phyloP scores from a whole-genome alignment of 2,329 filamentous ascomycete genomes.

The Blastomyces percursus region DNA sequence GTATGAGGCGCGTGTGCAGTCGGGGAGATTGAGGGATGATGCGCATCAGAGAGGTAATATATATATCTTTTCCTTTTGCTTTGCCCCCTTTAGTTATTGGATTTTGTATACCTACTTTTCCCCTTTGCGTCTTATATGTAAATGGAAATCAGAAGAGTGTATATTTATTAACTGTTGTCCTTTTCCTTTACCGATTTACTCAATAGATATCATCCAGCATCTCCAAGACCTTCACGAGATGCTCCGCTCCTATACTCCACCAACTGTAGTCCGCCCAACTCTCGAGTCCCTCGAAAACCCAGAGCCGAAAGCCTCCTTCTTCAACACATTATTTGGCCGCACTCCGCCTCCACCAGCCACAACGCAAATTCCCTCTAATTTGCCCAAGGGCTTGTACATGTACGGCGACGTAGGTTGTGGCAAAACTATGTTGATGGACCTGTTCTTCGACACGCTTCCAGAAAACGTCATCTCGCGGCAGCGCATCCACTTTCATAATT shows the following conservation, averaged over 20 bases:
- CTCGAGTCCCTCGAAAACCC: constrained; percentile 53
- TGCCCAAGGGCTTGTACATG: constrained; percentile 86
- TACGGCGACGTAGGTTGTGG: constrained; percentile 94
- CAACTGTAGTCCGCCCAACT: constrained; percentile 63
- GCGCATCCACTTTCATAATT: constrained; percentile 96
- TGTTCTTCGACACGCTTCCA: constrained; percentile 91
- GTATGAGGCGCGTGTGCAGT: constrained; percentile 70
- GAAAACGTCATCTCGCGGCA: constrained; percentile 69
- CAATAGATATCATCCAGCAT: constrained; percentile 68
- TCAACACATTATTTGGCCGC: constrained; percentile 38
- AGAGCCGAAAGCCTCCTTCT: constrained; percentile 39
- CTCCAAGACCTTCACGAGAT: constrained; percentile 83
- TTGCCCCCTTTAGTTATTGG: background rate
- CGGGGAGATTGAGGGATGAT: constrained; percentile 69
- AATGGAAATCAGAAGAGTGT: background rate
- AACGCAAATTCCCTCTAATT: constrained; percentile 51
- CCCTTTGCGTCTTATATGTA: background rate
- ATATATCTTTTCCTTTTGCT: background rate
- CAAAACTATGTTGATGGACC: constrained; percentile 99
- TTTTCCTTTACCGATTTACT: constrained; percentile 9
- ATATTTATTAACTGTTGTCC: constrained; percentile 6
- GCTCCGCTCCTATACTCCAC: constrained; percentile 61
- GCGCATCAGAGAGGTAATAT: constrained; percentile 70
- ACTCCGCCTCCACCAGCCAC: constrained; percentile 23
- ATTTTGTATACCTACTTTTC: background rate